Evolutionary conservation across 306 rosid genomes (phyloP).

Genomic region (Parietaria judaica): DNA sequence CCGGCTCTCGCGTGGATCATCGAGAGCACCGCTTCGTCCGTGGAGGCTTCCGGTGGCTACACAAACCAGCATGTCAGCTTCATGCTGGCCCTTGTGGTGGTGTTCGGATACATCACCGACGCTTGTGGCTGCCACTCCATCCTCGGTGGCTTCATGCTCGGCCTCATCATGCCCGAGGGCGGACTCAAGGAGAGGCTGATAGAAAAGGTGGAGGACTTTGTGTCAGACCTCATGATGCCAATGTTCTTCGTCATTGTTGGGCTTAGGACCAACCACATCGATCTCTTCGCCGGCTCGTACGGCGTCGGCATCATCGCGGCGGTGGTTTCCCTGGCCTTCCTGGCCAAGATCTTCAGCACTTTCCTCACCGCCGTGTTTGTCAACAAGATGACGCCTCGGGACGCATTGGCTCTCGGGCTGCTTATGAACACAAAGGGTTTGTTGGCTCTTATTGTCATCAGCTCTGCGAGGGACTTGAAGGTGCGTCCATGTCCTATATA

Average conservation of each 20-base stretch:
- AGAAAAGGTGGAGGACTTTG: slow-evolving; percentile 26
- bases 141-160: slow-evolving; percentile 19
- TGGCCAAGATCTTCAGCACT: slow-evolving; percentile 14
- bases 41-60: slow-evolving; percentile 6
- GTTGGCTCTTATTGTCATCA: slow-evolving; percentile 14
- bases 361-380: slow-evolving; percentile 12
- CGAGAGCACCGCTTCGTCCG: background rate
- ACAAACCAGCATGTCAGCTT: slow-evolving; percentile 20
- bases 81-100: slow-evolving; percentile 17
- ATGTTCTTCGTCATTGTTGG: slow-evolving; percentile 23
- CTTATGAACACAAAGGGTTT: slow-evolving; percentile 31
- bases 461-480: slow-evolving; percentile 16
- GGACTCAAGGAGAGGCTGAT: slow-evolving; percentile 23
- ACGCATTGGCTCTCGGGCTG: slow-evolving; percentile 23
- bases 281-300: background rate
- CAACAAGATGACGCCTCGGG: slow-evolving; percentile 13
- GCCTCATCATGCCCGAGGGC: slow-evolving; percentile 29
- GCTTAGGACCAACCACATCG: background rate
- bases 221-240: slow-evolving; percentile 23
- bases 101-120: slow-evolving; percentile 25
- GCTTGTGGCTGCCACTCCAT: slow-evolving; percentile 34
- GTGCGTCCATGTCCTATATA: background rate
- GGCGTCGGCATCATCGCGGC: background rate
- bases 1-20: slow-evolving; percentile 28
- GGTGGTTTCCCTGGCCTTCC: background rate